Evolutionary conservation across 768 basidiomycete species (phyloP), one percentile per base, ranked within the genome.

Genomic region (Boletus subparvulus): DNA sequence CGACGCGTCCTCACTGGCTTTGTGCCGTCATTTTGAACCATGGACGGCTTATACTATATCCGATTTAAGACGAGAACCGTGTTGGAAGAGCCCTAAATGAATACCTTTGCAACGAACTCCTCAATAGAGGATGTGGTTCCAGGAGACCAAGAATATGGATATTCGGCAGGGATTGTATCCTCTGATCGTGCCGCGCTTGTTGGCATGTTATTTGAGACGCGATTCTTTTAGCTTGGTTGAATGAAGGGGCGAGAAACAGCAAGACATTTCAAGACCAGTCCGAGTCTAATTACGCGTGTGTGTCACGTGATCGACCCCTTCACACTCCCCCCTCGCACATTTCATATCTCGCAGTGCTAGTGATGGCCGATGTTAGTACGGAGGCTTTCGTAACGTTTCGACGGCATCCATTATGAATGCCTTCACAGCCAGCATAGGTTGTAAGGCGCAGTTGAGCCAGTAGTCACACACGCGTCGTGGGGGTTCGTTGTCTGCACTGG

Each of bases 1-100:
- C 2, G n/a, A 56, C 39, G 24, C 13, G 14, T 52, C 58, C 83
- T 66, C 54, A 89, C 88, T 42, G 87, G 87, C 69, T 88, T 90
- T 0, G 77, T 85, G 5, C 88, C 88, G 55, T 90, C 86, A 65
- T 90, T 82, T 61, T 87, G 83, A 11, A 89, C 84, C 87, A 90
- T 86, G 17, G 87, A 89, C 1, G 89, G 88, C 50, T 78, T 86
- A 60, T 83, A 88, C 87, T 90, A 58, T n/a, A 39, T 11, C 17
- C 10, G 32, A 30, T 19, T 54, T 60, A 32, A 56, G 56, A 36
- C 8, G 33, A 11, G 24, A 52, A 39, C 9, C 8, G 3, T 43
- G 43, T 41, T 32, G 33, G 13, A 24, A 52, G 17, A 21, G 14
- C 8, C 26, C 14, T 33, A 10, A 54, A 80, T 43, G 14, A 28